Conservation (phyloP, 1,284 basidiomycete genomes). For the Leccinum griseonigrum region DNA sequence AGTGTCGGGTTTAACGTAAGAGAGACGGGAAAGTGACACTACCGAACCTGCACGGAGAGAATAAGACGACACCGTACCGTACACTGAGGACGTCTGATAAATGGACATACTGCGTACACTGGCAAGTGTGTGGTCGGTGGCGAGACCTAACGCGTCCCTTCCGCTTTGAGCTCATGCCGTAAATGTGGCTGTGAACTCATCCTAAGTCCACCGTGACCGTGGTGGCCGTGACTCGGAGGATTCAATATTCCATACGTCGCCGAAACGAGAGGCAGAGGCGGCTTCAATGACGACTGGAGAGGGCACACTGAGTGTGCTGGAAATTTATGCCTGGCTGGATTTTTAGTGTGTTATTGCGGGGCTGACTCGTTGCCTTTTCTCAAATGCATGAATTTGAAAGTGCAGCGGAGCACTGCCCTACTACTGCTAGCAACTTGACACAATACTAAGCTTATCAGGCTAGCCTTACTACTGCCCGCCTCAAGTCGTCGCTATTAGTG, state of each 20-base stretch:
- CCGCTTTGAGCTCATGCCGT: conserved; percentile 29
- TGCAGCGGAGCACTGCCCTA: background rate
- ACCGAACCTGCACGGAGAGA: conserved; percentile 11
- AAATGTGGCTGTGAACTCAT: conserved; percentile 31
- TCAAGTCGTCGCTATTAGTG: background rate
- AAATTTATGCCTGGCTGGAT: background rate
- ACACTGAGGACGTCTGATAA: too few species aligned
- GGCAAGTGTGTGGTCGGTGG: conserved; percentile 27
- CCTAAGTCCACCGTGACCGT: background rate
- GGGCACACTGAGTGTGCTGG: background rate
- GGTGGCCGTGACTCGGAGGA: background rate
- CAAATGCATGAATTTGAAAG: background rate
- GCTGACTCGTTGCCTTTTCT: background rate
- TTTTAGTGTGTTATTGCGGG: background rate
- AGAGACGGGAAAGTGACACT: conserved; percentile 15
- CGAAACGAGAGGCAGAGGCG: background rate
- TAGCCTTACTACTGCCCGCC: background rate
- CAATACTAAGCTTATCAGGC: background rate
- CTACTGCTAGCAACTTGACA: background rate
- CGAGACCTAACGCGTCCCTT: conserved; percentile 31
- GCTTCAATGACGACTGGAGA: background rate
- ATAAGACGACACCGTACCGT: conserved; percentile 14
- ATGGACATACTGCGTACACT: too few species aligned
- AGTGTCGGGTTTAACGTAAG: conserved; percentile 63
- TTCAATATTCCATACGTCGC: background rate